Evolutionary conservation across 2,329 filamentous ascomycete species (phyloP).

Genomic region (Escovopsis sp.): DNA sequence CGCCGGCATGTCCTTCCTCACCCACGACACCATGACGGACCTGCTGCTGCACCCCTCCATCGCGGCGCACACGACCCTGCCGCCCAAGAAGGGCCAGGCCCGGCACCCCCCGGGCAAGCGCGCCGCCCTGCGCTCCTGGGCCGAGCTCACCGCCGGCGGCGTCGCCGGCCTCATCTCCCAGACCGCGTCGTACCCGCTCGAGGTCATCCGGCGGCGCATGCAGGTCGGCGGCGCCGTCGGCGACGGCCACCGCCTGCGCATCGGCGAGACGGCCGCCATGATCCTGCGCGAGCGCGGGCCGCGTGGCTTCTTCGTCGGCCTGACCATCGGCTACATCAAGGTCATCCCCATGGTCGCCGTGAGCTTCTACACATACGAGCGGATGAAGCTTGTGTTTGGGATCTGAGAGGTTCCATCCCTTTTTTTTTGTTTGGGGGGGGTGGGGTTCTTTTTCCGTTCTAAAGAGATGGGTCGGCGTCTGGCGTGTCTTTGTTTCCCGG

Average conservation of each 20-base stretch:
- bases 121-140: slow-evolving; percentile 66
- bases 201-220: slow-evolving; percentile 86
- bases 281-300: slow-evolving; percentile 65
- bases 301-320: slow-evolving; percentile 77
- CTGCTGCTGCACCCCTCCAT: slow-evolving; percentile 56
- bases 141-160: slow-evolving; percentile 73
- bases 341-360: slow-evolving; percentile 76
- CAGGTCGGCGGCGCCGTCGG: slow-evolving; percentile 92
- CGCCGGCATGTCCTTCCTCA: slow-evolving; percentile 88
- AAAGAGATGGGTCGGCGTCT: no score
- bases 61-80: slow-evolving; percentile 60
- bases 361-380: slow-evolving; percentile 52
- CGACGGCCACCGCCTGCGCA: slow-evolving; percentile 64
- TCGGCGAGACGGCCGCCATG: slow-evolving; percentile 61
- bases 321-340: slow-evolving; percentile 93
- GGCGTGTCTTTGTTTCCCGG: no score
- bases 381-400: slow-evolving; percentile 46
- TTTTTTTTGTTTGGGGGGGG: no score
- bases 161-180: slow-evolving; percentile 80
- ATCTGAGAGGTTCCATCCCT: no score
- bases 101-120: slow-evolving; percentile 42
- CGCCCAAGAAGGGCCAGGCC: slow-evolving; percentile 35
- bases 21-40: slow-evolving; percentile 82
- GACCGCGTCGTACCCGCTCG: slow-evolving; percentile 83
- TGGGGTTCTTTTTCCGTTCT: not conserved